A percentile compares a stretch with the other conserved stretches of the same genome.
Conservation (phyloP, 495 filamentous ascomycete species). For the Tuber calosporum region DNA sequence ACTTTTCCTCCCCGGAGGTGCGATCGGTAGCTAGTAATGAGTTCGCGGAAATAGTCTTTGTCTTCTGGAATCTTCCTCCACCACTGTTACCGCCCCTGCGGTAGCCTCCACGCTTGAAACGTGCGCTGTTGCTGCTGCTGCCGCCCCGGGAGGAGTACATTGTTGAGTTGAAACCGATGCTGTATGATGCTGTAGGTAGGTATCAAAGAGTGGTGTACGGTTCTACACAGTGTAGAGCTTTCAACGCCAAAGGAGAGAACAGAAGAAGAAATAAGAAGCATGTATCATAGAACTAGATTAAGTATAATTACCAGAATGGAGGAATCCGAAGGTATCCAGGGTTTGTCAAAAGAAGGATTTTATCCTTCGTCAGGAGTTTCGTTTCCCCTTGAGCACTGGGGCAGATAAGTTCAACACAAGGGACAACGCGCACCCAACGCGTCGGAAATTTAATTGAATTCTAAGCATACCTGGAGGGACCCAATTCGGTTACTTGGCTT, state of each 20-base stretch:
- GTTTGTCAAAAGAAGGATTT: background rate
- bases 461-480: background rate
- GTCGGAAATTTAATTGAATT: background rate
- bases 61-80: conserved; percentile 44
- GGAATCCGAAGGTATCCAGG: background rate
- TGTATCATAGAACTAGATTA: background rate
- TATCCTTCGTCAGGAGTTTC: background rate
- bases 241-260: background rate
- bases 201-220: background rate
- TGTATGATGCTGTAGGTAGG: background rate
- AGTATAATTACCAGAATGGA: background rate
- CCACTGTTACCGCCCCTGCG: conserved; percentile 30
- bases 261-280: background rate
- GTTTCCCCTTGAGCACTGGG: background rate
- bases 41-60: conserved; percentile 70
- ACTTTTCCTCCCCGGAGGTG: conserved; percentile 74
- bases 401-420: background rate
- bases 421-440: conserved; percentile 1
- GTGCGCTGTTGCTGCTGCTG: conserved; percentile 12
- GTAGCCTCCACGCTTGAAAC: conserved; percentile 47
- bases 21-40: conserved; percentile 68
- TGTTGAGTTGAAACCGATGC: background rate
- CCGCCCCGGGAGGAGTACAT: conserved; percentile 28
- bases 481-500: background rate
- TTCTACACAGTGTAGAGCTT: background rate